Evolutionary conservation across 140 eudicot genomes (phyloP).

Genomic region (Oenanthe javanica): DNA sequence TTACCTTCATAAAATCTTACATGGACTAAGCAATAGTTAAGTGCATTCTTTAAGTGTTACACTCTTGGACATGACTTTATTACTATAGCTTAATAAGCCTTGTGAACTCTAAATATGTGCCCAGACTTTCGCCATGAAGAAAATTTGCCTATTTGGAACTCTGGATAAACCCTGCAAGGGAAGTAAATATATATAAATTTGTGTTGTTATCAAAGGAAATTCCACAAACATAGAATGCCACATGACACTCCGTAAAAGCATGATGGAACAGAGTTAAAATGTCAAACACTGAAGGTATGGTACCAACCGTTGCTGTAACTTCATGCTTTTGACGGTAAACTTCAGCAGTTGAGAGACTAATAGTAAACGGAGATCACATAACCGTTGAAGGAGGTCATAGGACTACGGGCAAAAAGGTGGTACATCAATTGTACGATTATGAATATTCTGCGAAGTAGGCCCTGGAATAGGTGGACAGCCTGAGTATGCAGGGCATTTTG

Average conservation of each 20-base stretch:
- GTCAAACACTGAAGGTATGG: no score
- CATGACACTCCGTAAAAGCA: not conserved
- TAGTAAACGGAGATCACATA: constrained; percentile 17
- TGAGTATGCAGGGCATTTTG: constrained; percentile 24
- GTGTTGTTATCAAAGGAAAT: not conserved
- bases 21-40: no score
- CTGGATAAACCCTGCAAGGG: not conserved
- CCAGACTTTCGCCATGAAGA: not conserved
- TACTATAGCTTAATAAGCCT: not conserved
- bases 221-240: not conserved
- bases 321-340: constrained; percentile 79
- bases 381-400: constrained; percentile 27
- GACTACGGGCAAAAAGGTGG: constrained; percentile 32
- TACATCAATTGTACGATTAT: constrained; percentile 48
- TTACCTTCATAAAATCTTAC: no score
- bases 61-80: no score
- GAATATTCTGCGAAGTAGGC: constrained; percentile 36
- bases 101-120: not conserved
- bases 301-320: constrained; percentile 50
- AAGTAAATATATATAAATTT: not conserved
- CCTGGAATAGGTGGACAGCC: constrained; percentile 34
- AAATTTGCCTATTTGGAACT: not conserved
- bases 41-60: no score
- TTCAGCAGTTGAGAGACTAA: constrained; percentile 36
- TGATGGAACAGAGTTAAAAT: not conserved